Evolutionary conservation across 306 rosid species (phyloP).

Genomic region (Corylus avellana): DNA sequence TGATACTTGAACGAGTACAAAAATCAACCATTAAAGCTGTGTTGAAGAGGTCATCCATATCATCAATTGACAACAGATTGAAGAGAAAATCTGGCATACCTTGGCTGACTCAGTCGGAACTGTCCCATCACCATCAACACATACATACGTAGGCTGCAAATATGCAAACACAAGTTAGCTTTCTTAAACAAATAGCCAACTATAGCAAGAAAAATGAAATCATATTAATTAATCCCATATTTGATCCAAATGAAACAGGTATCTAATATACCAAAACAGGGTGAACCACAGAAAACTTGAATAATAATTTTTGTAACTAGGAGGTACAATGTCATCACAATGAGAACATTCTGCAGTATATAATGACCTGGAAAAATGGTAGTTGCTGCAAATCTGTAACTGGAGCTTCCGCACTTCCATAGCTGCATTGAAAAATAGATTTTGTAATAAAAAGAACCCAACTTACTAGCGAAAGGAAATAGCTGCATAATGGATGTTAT

Average conservation of each 20-base stretch:
- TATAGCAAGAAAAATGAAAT: constrained; percentile 1
- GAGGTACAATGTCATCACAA: constrained; percentile 13
- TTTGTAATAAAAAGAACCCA: constrained; percentile 15
- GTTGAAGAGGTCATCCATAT: background rate
- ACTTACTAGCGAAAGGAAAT: background rate
- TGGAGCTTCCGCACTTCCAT: constrained; percentile 70
- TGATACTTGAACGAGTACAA: constrained; percentile 1
- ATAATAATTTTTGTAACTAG: background rate
- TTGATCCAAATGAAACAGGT: background rate
- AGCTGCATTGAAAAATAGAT: constrained; percentile 54
- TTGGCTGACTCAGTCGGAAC: constrained; percentile 89
- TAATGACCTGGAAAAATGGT: constrained; percentile 57
- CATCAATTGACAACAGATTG: constrained; percentile 2
- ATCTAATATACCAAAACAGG: background rate
- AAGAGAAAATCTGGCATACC: constrained; percentile 49
- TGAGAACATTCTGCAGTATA: constrained; percentile 9
- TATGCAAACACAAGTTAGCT: constrained; percentile 27
- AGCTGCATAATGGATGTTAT: background rate
- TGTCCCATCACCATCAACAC: constrained; percentile 95
- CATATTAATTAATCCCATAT: background rate
- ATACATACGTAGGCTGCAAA: constrained; percentile 66
- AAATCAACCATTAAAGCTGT: background rate
- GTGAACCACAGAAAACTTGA: background rate
- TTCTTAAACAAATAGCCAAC: background rate
- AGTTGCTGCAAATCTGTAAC: constrained; percentile 68